These are phyloP conservation scores for Sphenostylis stenocarpa DNA, from an alignment of 306 rosid species.

Conservation along the genomic window DNA sequence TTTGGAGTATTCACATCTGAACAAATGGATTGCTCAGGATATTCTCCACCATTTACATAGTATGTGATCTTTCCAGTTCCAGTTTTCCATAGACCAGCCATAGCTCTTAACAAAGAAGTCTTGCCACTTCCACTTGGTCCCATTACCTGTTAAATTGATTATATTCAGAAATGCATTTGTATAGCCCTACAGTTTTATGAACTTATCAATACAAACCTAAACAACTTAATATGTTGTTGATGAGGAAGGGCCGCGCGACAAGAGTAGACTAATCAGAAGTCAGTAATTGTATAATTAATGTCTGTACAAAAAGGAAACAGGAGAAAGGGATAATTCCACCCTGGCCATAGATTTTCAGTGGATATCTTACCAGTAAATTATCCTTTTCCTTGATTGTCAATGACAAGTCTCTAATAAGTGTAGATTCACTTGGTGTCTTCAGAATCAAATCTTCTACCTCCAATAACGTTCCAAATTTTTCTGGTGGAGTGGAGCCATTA, in stretches of 20 bases:
- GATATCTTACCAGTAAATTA: conserved; percentile 66
- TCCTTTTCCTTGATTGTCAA: conserved; percentile 63
- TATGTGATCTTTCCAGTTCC: conserved; percentile 79
- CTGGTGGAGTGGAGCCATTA: conserved; percentile 68
- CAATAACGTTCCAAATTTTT: conserved; percentile 51
- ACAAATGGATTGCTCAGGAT: conserved; percentile 38
- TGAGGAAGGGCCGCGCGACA: not conserved
- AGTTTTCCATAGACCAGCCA: conserved; percentile 94
- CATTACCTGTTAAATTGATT: conserved; percentile 56
- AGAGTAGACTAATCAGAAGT: too few species aligned
- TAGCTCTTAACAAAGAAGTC: conserved; percentile 84
- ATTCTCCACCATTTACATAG: conserved; percentile 55
- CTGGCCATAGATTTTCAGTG: not conserved
- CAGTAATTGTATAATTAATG: too few species aligned
- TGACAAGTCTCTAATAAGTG: conserved; percentile 68
- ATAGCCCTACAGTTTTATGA: conserved; percentile 14
- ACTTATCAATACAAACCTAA: not conserved
- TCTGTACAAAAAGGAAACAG: too few species aligned
- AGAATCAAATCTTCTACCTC: conserved; percentile 76
- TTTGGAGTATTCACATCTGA: conserved; percentile 40
- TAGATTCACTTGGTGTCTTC: conserved; percentile 72
- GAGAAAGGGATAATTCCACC: too few species aligned
- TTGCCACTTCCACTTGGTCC: conserved; percentile 97
- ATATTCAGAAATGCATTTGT: conserved; percentile 13
- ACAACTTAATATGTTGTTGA: not conserved